Conservation (phyloP, 2,329 filamentous ascomycete genomes). For the Taxawa tesnikishii region DNA sequence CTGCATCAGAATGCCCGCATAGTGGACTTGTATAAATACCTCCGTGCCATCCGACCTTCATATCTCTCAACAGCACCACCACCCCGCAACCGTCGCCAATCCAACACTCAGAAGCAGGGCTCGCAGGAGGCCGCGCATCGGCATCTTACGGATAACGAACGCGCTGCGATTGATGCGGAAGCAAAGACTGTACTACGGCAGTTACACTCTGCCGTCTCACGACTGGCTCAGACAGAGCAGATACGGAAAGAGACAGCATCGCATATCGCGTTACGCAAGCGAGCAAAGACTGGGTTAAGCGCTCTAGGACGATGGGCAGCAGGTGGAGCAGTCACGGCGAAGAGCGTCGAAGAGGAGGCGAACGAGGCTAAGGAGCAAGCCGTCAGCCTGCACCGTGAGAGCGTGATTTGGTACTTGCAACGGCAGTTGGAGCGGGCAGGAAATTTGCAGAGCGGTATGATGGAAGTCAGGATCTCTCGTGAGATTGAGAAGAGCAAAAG, state of each 20-base stretch:
- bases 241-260: slow-evolving; percentile 65
- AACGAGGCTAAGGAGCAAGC: slow-evolving; percentile 61
- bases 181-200: slow-evolving; percentile 77
- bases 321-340: slow-evolving; percentile 36
- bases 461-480: slow-evolving; percentile 73
- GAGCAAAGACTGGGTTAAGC: slow-evolving; percentile 49
- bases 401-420: slow-evolving; percentile 71
- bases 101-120: slow-evolving; percentile 13
- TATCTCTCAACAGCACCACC: slow-evolving; percentile 77
- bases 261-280: slow-evolving; percentile 59
- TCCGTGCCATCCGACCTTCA: slow-evolving; percentile 71
- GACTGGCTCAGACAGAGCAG: slow-evolving; percentile 70
- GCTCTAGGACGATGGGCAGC: slow-evolving; percentile 57
- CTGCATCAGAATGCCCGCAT: slow-evolving; percentile 75
- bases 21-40: slow-evolving; percentile 62
- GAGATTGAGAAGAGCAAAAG: slow-evolving; percentile 86
- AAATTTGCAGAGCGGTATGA: slow-evolving; percentile 75
- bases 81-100: slow-evolving; percentile 30
- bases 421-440: slow-evolving; percentile 65
- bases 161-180: slow-evolving; percentile 76
- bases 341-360: slow-evolving; percentile 53
- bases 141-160: slow-evolving; percentile 65
- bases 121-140: slow-evolving; percentile 31
- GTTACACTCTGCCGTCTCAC: slow-evolving; percentile 68
- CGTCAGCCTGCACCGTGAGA: slow-evolving; percentile 61